phyloP scores from a whole-genome alignment of 345 rosid species.

The Zanthoxylum bungeanum region DNA sequence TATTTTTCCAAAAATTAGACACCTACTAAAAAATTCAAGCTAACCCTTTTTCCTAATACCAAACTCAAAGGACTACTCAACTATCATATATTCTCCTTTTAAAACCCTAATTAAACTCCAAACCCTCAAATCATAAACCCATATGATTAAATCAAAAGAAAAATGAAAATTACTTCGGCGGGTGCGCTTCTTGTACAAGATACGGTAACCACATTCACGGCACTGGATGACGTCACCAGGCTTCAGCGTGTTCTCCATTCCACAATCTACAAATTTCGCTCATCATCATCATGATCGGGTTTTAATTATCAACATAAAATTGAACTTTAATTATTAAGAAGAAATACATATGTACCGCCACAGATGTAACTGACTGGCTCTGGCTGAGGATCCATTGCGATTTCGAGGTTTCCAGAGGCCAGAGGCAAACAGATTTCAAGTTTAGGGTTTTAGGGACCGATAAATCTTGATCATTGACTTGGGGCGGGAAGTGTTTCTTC shows the following conservation, averaged over 20 bases:
- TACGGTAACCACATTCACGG: constrained; percentile 93
- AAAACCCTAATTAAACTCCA: not conserved
- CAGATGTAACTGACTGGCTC: constrained; percentile 90
- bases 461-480: not conserved
- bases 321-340: not conserved
- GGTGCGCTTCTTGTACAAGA: constrained; percentile 89
- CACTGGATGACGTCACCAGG: constrained; percentile 87
- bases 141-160: not conserved
- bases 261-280: constrained; percentile 49
- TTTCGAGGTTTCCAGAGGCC: not conserved
- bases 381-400: constrained; percentile 72
- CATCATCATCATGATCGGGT: not conserved
- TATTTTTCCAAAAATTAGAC: not conserved
- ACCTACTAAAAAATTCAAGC: not conserved
- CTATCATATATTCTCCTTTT: no score
- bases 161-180: constrained; percentile 54
- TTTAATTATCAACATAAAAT: not conserved
- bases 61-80: not conserved
- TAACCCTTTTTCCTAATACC: not conserved
- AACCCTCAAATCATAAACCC: not conserved
- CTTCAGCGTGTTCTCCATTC: constrained; percentile 75
- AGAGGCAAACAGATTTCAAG: not conserved
- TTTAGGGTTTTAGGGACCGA: not conserved
- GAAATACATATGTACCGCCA: constrained; percentile 38
- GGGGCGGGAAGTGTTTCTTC: not conserved